Evolutionary conservation across 2,329 filamentous ascomycete species (phyloP), one percentile per base, ranked within the genome.

Genomic region (Ceratocystis albifundus): DNA sequence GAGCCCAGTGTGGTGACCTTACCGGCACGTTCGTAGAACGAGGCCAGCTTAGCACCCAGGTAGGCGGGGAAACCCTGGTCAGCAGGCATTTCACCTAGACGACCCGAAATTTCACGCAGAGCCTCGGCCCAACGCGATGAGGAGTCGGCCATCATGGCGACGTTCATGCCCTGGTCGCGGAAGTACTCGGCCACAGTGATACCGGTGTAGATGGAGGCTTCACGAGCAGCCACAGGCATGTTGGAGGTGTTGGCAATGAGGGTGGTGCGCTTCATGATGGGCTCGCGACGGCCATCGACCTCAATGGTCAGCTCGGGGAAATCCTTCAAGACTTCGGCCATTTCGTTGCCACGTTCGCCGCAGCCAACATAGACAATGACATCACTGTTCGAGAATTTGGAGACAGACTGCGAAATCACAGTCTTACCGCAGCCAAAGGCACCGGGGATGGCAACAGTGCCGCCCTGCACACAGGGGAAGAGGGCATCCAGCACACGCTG

Each of bases 91-190:
- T 99, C 94, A 82, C 94, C 94, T 69, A 99, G 82, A 83, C 94
- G 94, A 82, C 94, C 94, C 44, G 94, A 99, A 76, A 99, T 87
- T 77, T 99, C 94, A 89, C 94, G 91, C 75, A 99, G 84, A 74
- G 94, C 94, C 80, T 99, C 94, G 70, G 94, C 94, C 94, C 94
- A 99, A 71, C 94, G 91, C 65, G 94, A 99, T 64, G 93, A 89
- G 17, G 94, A 97, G 78, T 99, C 94, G 70, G 94, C 94, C 94
- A 99, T 99, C 94, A 99, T 99, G 72, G 94, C 93, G 48, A 99
- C 94, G 75, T 96, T 84, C 78, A 97, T 93, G 70, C 94, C 94
- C 77, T 96, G 90, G 74, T 99, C 94, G 71, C 94, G 84, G 81
- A 97, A 97, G 74, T 99, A 99, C 75, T 99, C 94, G 53, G 90